Base-by-base conservation (phyloP, 495 filamentous ascomycete genomes). In the Talaromyces liani region DNA sequence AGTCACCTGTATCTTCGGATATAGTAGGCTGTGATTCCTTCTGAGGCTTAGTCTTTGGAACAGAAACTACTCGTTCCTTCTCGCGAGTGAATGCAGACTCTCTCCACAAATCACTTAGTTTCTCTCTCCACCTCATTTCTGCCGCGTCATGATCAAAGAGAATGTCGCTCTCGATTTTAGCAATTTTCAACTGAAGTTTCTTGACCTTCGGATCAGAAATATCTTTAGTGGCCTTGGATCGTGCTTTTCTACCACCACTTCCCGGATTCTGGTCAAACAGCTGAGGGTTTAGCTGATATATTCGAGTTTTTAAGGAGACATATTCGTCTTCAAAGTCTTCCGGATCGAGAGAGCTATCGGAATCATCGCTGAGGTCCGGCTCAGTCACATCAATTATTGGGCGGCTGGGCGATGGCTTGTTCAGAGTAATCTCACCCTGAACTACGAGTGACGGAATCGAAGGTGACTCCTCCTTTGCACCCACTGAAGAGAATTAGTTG, bases 101-200 rank as follows among this genome's bases (percentile, higher is more conserved):
- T 66, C 83, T 82, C 64, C 88, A 84, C 14, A 97, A 74, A n/a
- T 82, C 80, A 45, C 88, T 85, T 14, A 84, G 82, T 67, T 85
- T 85, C 1, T 78, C 73, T 60, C 77, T 80, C 94, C 94, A 98
- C 64, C 85, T 72, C 31, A 82, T 80, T 53, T 95, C 86, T 1
- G 92, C 93, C 63, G 89, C 80, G 56, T 82, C 79, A 60, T 84
- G 82, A 69, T 98, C 93, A 69, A 97, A 96, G 8, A 98, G 76
- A 2, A 94, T 81, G 69, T 98, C 94, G 10, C 86, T 86, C 66
- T 92, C 89, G 34, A 97, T 89, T 49, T 82, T 84, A 9, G 85
- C 82, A 20, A 96, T 77, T 70, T 91, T 93, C 12, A 84, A 79
- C 36, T 86, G 80, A 2, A 96, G 63, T 60, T 85, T 89, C 14